Evolutionary conservation across 768 basidiomycete species (phyloP), one percentile per base, ranked within the genome.

Genomic region (Psilocybe cubensis): DNA sequence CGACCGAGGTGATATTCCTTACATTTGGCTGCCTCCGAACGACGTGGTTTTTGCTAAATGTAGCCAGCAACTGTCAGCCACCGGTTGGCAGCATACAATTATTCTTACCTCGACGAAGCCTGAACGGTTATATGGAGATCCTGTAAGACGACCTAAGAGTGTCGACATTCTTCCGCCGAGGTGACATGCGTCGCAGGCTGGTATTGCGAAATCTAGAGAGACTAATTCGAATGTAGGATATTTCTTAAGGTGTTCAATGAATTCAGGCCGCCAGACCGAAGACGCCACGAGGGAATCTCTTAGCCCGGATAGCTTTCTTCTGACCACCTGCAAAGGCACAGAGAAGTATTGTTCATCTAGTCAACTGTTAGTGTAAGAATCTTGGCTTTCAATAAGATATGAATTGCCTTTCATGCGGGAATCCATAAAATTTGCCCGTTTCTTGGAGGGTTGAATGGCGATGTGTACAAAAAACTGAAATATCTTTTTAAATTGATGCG

Each of bases 401-500:
- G 31, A 45, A 56, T 54, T 56, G 86, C 89, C 77, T 71, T 79
- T 76, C 55, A 85, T 71, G 50, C 76, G 77, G 20, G 74, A 62
- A 58, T 81, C 68, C 82, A 90, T 83, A 63, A 85, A 87, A 5
- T 71, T 63, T 45, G 73, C 75, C 18, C 91, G 78, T 44, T 85
- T 76, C 3, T 68, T 70, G 17, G 76, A 69, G 4, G 83, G 77
- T 28, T 76, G 83, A 27, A 92, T 85, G 33, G 89, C 89, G 40
- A 96, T 74, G 62, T 94, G 87, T 11, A 94, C 90, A 61, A 94
- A 91, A 25, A 94, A 82, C 66, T 96, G 94, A 62, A 92, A 94
- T 42, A 94, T 79, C 35, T 89, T 87, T 73, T 94, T 94, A 82
- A 94, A 93, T 59, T 94, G 90, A 60, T 89, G 83, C 12, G 82